Evolutionary conservation across 495 filamentous ascomycete genomes (phyloP).

Genomic region (Hyaloscypha finlandica): DNA sequence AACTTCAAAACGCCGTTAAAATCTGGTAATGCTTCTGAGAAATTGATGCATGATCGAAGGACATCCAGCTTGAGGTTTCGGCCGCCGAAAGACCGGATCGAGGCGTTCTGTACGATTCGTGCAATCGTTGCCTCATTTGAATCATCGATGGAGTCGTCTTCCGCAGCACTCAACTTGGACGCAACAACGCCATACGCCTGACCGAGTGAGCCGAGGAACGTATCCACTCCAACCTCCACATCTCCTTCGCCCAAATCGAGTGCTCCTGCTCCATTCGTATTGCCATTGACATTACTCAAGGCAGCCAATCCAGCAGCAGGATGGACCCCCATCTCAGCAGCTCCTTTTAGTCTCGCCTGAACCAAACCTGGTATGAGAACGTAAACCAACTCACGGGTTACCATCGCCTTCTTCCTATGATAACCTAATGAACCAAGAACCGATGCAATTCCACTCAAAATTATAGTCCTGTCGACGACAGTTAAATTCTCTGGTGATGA

Average conservation of each 20-base stretch:
- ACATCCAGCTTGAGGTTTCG: conserved; percentile 78
- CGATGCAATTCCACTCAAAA: conserved; percentile 84
- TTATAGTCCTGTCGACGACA: conserved; percentile 69
- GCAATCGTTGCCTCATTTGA: conserved; percentile 52
- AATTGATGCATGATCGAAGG: conserved; percentile 79
- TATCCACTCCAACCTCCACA: conserved; percentile 69
- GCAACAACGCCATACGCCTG: conserved; percentile 52
- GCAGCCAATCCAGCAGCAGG: conserved; percentile 82
- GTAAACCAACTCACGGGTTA: conserved; percentile 81
- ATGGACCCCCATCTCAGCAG: conserved; percentile 92
- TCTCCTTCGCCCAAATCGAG: conserved; percentile 75
- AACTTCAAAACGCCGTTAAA: conserved; percentile 85
- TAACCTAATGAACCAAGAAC: conserved; percentile 75
- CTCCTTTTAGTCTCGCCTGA: conserved; percentile 89
- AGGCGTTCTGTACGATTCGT: conserved; percentile 53
- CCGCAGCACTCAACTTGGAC: conserved; percentile 31
- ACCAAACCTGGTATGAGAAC: conserved; percentile 81
- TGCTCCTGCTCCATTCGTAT: conserved; percentile 56
- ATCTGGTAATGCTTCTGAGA: conserved; percentile 91
- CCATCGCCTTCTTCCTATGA: conserved; percentile 82
- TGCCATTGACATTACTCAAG: conserved; percentile 50
- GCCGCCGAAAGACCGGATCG: conserved; percentile 62
- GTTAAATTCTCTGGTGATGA: conserved; percentile 59
- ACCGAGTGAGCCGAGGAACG: conserved; percentile 49
- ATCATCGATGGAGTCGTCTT: conserved; percentile 34